These are phyloP conservation scores for Pyrenophora seminiperda DNA, from an alignment of 2,329 filamentous ascomycete genomes.

Conservation along the genomic window DNA sequence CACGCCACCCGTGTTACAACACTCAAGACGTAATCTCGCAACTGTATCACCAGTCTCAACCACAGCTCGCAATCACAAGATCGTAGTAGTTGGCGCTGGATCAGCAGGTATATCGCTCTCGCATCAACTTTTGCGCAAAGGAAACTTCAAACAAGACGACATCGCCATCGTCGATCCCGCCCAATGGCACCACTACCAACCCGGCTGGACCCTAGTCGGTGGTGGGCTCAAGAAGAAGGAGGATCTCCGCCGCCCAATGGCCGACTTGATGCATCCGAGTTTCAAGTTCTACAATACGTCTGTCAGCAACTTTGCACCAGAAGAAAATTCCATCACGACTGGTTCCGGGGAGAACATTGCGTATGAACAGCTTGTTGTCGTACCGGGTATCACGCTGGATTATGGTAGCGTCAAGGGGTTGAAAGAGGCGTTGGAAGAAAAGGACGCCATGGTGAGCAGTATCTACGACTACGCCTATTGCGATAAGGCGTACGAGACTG, in stretches of 20 bases:
- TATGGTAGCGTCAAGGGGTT: constrained; percentile 39
- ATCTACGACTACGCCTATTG: constrained; percentile 49
- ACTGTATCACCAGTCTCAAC: constrained; percentile 38
- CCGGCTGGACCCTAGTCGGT: constrained; percentile 72
- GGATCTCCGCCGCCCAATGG: constrained; percentile 59
- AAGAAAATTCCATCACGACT: constrained; percentile 62
- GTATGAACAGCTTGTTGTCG: constrained; percentile 70
- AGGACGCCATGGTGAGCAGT: constrained; percentile 42
- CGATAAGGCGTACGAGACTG: constrained; percentile 44
- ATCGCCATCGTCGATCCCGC: constrained; percentile 70
- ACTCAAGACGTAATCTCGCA: constrained; percentile 23
- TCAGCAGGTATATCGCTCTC: constrained; percentile 68
- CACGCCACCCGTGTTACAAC: background rate
- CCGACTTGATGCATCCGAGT: constrained; percentile 62
- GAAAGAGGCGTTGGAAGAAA: constrained; percentile 45
- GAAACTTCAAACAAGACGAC: constrained; percentile 62
- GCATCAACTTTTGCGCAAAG: constrained; percentile 68
- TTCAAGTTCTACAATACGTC: constrained; percentile 63
- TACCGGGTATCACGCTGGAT: constrained; percentile 51
- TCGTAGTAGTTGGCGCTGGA: constrained; percentile 71
- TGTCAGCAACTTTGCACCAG: constrained; percentile 59
- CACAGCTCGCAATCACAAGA: constrained; percentile 59
- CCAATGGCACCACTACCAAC: constrained; percentile 69
- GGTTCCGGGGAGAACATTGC: constrained; percentile 60
- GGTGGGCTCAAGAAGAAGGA: constrained; percentile 68